These are phyloP conservation scores for Pseudogymnoascus sp. DNA, from an alignment of 2,329 filamentous ascomycete species.

Conservation along the genomic window DNA sequence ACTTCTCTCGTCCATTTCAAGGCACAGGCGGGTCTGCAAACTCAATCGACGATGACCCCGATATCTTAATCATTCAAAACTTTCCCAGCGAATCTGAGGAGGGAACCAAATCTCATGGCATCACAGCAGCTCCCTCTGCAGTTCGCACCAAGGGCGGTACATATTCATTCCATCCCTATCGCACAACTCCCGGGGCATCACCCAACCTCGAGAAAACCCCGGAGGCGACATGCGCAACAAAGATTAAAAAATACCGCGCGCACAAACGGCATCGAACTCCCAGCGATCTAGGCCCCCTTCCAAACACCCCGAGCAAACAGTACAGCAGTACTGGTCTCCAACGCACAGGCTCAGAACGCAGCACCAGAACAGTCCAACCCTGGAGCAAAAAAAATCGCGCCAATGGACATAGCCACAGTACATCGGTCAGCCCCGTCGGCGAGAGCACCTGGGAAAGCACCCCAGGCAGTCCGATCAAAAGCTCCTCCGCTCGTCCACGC, in stretches of 20 bases:
- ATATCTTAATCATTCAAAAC: conserved; percentile 11
- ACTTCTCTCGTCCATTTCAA: background rate
- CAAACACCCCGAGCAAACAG: conserved; percentile 13
- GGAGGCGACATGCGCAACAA: background rate
- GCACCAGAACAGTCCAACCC: background rate
- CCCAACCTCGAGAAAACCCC: background rate
- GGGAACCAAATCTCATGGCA: background rate
- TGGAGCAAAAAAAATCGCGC: background rate
- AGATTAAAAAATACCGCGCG: background rate
- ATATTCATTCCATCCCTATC: background rate
- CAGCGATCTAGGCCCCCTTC: conserved; percentile 12
- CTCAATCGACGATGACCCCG: background rate
- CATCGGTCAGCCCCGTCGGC: conserved; percentile 20
- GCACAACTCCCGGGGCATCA: background rate
- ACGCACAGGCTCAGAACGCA: conserved; percentile 13
- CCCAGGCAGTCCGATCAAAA: conserved; percentile 14
- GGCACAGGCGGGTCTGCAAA: background rate
- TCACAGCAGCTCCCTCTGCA: background rate
- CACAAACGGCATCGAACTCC: background rate
- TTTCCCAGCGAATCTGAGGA: background rate
- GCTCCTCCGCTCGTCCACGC: conserved; percentile 6
- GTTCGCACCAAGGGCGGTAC: background rate
- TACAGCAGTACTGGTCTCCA: background rate
- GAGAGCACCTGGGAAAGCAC: conserved; percentile 16
- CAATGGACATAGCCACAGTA: background rate